Conservation (phyloP, 768 basidiomycete species). For the Boletales sp. region DNA sequence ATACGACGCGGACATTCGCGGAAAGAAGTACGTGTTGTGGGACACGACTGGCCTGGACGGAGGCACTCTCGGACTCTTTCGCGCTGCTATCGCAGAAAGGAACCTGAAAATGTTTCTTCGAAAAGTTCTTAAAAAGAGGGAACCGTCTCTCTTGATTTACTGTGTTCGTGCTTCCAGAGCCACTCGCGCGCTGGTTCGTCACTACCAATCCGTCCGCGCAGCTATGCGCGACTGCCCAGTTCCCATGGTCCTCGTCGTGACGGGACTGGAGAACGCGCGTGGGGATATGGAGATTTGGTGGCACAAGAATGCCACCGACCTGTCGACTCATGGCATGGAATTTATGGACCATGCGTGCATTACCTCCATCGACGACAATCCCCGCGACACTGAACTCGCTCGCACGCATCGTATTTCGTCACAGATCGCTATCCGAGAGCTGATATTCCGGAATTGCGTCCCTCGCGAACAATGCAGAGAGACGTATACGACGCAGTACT, state of each 20-base stretch:
- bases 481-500: background rate
- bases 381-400: constrained; percentile 8
- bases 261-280: constrained; percentile 35
- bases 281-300: constrained; percentile 36
- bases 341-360: constrained; percentile 32
- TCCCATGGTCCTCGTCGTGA: constrained; percentile 38
- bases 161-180: constrained; percentile 39
- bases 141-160: constrained; percentile 39
- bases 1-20: constrained; percentile 24
- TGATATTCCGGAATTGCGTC: constrained; percentile 22
- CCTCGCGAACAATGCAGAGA: constrained; percentile 3
- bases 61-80: constrained; percentile 22
- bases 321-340: constrained; percentile 20
- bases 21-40: constrained; percentile 23
- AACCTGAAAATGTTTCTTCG: constrained; percentile 31
- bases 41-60: constrained; percentile 38
- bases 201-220: constrained; percentile 34
- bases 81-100: constrained; percentile 21
- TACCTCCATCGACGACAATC: constrained; percentile 27
- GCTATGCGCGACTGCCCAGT: constrained; percentile 27
- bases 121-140: constrained; percentile 30
- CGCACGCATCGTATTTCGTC: constrained; percentile 23
- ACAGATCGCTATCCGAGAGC: constrained; percentile 15
- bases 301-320: constrained; percentile 21
- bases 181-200: constrained; percentile 34